A percentile compares a stretch with the other conserved stretches of the same genome.
These are phyloP conservation scores for Claviceps cyperi DNA, from an alignment of 2,329 filamentous ascomycete species.

Conservation along the genomic window DNA sequence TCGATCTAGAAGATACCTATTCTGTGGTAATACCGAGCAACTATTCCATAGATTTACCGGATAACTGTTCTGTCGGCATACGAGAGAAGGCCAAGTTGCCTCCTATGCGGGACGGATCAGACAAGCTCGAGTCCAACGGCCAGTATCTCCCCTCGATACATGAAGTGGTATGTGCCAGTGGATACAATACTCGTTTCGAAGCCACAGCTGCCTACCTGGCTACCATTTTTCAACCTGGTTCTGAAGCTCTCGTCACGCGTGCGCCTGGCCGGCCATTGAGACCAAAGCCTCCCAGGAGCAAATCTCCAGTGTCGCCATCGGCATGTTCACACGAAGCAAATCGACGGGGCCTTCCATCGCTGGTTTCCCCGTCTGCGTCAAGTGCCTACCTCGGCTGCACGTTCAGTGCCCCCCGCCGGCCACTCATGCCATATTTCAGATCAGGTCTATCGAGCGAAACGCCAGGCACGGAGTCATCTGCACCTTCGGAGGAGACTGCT, in stretches of 20 bases:
- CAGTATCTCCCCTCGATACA: conserved; percentile 26
- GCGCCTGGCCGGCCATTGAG: conserved; percentile 21
- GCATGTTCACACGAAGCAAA: conserved; percentile 35
- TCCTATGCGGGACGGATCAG: conserved; percentile 23
- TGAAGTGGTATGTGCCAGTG: conserved; percentile 6
- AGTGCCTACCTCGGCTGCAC: conserved; percentile 25
- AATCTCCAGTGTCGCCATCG: conserved; percentile 26
- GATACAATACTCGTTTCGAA: conserved; percentile 14
- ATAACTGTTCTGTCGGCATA: conserved; percentile 10
- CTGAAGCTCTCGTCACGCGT: conserved; percentile 14
- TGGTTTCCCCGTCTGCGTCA: conserved; percentile 25
- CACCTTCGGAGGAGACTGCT: conserved; percentile 26
- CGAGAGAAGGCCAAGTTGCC: conserved; percentile 16
- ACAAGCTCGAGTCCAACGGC: conserved; percentile 19
- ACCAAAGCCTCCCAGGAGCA: conserved; percentile 18
- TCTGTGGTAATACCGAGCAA: too few species aligned
- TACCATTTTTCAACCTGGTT: conserved; percentile 11
- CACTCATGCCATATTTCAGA: conserved; percentile 27
- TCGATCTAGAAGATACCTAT: too few species aligned
- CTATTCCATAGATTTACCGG: too few species aligned
- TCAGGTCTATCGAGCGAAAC: conserved; percentile 31
- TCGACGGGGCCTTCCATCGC: conserved; percentile 31
- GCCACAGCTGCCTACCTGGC: conserved; percentile 20
- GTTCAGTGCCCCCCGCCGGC: conserved; percentile 18
- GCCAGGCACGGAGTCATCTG: conserved; percentile 29